phyloP scores from a whole-genome alignment of 495 filamentous ascomycete genomes.

The Podospora appendiculata region DNA sequence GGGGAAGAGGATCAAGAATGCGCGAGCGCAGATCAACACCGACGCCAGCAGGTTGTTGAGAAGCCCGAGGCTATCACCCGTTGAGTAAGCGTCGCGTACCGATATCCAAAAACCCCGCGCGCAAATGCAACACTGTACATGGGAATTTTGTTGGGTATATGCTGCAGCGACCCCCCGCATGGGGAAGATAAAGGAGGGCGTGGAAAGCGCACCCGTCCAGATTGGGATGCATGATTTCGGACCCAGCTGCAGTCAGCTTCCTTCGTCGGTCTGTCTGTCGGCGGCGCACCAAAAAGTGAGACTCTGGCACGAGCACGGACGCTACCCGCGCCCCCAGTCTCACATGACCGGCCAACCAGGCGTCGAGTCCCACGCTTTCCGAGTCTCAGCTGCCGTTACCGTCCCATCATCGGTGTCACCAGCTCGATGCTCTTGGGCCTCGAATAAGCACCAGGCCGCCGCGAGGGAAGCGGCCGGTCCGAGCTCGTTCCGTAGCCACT shows the following conservation, averaged over 20 bases:
- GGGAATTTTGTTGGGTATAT: no score
- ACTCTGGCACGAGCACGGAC: background rate
- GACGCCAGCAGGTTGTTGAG: background rate
- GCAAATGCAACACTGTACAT: background rate
- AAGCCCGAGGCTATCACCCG: background rate
- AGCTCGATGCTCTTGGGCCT: slow-evolving; percentile 45
- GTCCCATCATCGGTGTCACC: slow-evolving; percentile 40
- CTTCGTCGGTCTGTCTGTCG: background rate
- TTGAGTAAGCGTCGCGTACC: no score
- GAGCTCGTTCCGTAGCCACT: slow-evolving; percentile 21
- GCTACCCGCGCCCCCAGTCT: background rate
- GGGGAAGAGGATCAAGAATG: no score
- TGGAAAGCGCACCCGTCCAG: background rate
- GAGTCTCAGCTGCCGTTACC: slow-evolving; percentile 14
- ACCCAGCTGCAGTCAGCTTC: background rate
- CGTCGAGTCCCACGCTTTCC: background rate
- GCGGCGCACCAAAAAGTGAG: background rate
- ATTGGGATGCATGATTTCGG: background rate
- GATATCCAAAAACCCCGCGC: background rate
- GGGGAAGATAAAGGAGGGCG: background rate
- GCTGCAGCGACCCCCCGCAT: background rate
- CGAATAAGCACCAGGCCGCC: slow-evolving; percentile 36
- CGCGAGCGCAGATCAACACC: no score
- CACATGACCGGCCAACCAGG: background rate
- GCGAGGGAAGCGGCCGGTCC: slow-evolving; percentile 37